These are phyloP conservation scores for Monascus purpureus DNA, from an alignment of 495 filamentous ascomycete species.

Conservation along the genomic window DNA sequence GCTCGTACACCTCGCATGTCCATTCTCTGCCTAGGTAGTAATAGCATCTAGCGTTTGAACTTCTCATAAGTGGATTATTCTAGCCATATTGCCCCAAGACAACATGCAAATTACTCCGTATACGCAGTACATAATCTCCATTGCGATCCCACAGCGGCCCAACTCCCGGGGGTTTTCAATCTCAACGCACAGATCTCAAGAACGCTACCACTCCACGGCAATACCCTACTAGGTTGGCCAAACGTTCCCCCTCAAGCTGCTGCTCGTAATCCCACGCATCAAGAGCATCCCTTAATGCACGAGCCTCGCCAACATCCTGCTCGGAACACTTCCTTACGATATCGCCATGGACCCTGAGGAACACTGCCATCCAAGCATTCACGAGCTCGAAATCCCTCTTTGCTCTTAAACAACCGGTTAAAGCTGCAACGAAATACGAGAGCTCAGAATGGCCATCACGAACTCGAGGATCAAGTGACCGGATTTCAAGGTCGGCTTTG, in stretches of 20 bases:
- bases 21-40: too few relatives aligned
- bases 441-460: constrained; percentile 39
- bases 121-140: too few relatives aligned
- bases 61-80: too few relatives aligned
- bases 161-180: too few relatives aligned
- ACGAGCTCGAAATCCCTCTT: constrained; percentile 80
- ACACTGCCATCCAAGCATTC: constrained; percentile 93
- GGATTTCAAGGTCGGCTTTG: constrained; percentile 76
- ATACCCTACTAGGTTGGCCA: constrained; percentile 69
- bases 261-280: constrained; percentile 53
- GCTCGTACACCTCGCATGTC: too few relatives aligned
- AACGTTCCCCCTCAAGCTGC: constrained; percentile 49
- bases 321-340: constrained; percentile 32
- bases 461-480: constrained; percentile 47
- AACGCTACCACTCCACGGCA: constrained; percentile 83
- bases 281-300: constrained; percentile 38
- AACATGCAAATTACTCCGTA: too few relatives aligned
- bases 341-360: constrained; percentile 63
- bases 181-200: constrained; percentile 47
- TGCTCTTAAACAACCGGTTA: constrained; percentile 51
- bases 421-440: constrained; percentile 54
- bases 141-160: too few relatives aligned
- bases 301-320: constrained; percentile 20
- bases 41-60: too few relatives aligned
- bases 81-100: too few relatives aligned